These are phyloP conservation scores for Xanthoparmelia taractica DNA, from an alignment of 495 filamentous ascomycete species.

Conservation along the genomic window DNA sequence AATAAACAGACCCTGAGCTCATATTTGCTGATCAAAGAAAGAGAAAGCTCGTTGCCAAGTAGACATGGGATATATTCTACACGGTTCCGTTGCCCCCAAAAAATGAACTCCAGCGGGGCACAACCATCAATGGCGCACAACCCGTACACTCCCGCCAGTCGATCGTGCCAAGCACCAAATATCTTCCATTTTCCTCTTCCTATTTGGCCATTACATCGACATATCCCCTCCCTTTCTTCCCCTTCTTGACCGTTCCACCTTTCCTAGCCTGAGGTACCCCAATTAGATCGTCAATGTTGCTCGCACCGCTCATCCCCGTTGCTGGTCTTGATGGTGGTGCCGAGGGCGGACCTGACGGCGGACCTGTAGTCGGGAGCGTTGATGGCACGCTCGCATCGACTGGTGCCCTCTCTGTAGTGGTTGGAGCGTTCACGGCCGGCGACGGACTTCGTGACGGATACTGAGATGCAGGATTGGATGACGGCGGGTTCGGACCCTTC, in stretches of 20 bases:
- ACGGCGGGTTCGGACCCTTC: constrained; percentile 28
- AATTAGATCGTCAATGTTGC: constrained; percentile 77
- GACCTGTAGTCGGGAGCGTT: constrained; percentile 27
- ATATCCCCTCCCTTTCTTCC: constrained; percentile 76
- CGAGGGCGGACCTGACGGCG: constrained; percentile 24
- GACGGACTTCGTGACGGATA: constrained; percentile 23
- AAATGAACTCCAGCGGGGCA: background rate
- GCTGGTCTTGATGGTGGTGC: constrained; percentile 40
- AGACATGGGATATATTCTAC: background rate
- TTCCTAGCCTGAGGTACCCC: constrained; percentile 62
- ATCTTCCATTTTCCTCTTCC: background rate
- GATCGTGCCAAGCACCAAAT: background rate
- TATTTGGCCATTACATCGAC: constrained; percentile 77
- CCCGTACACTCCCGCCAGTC: background rate
- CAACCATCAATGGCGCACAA: background rate
- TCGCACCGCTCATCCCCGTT: constrained; percentile 68
- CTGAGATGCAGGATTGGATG: constrained; percentile 34
- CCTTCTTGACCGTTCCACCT: constrained; percentile 57
- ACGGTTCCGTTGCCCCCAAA: background rate
- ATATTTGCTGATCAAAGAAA: background rate
- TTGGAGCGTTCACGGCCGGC: constrained; percentile 29
- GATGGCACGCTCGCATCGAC: constrained; percentile 25
- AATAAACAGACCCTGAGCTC: background rate
- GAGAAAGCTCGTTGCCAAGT: background rate
- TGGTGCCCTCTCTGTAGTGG: constrained; percentile 26